phyloP scores from a whole-genome alignment of 225 moss, liverwort and hornwort species.

The Antitrichia curtipendula region DNA sequence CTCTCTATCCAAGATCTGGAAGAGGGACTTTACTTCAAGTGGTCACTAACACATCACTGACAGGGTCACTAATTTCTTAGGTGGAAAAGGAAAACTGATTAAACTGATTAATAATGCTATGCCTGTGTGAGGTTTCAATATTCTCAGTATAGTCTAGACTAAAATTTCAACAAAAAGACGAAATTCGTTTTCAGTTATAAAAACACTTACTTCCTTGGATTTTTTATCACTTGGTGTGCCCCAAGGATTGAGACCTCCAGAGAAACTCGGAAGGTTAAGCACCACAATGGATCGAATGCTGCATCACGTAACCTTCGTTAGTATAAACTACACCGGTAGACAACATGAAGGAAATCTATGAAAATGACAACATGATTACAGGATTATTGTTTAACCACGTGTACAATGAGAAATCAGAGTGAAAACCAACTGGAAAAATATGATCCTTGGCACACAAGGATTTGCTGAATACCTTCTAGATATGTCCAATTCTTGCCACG shows the following conservation, averaged over 20 bases:
- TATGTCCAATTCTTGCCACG: constrained; percentile 40
- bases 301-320: background rate
- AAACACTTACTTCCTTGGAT: constrained; percentile 19
- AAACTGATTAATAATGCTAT: background rate
- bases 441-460: background rate
- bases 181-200: background rate
- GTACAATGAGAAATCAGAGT: background rate
- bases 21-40: too few relatives aligned
- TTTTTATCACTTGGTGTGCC: constrained; percentile 36
- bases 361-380: background rate
- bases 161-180: background rate
- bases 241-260: constrained; percentile 91
- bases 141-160: background rate
- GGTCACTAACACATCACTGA: background rate
- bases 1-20: background rate
- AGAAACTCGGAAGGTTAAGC: constrained; percentile 87
- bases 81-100: background rate
- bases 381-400: background rate
- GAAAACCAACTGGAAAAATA: background rate
- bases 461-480: constrained; percentile 25
- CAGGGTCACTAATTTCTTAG: background rate
- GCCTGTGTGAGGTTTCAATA: too few relatives aligned
- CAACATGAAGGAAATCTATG: background rate
- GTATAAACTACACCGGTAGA: background rate
- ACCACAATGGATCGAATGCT: constrained; percentile 77